Conservation (phyloP, 371 early-diverging fungal genomes). For the Saksenaea oblongispora region DNA sequence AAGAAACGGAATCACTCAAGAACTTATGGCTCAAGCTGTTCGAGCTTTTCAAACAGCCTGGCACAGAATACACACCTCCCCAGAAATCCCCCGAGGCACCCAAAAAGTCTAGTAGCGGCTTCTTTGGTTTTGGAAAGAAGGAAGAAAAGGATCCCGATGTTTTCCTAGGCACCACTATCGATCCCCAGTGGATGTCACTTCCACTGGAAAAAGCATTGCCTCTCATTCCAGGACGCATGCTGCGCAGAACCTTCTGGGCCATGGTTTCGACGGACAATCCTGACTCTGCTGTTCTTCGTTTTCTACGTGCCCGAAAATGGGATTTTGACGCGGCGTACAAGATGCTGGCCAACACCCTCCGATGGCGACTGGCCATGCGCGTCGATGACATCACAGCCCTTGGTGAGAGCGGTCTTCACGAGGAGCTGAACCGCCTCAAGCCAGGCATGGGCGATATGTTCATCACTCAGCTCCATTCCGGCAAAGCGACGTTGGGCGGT, state of each 20-base stretch:
- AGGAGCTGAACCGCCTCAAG: constrained; percentile 42
- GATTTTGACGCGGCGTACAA: constrained; percentile 58
- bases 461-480: constrained; percentile 40
- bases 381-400: constrained; percentile 49
- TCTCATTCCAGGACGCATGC: constrained; percentile 34
- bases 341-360: constrained; percentile 59
- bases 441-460: constrained; percentile 41
- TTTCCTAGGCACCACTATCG: constrained; percentile 52
- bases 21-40: constrained; percentile 58
- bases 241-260: constrained; percentile 53
- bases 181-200: constrained; percentile 37
- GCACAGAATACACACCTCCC: constrained; percentile 15
- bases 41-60: constrained; percentile 45
- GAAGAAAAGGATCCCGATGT: constrained; percentile 26
- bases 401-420: constrained; percentile 46
- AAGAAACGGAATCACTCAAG: constrained; percentile 52
- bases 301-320: constrained; percentile 76
- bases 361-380: constrained; percentile 61
- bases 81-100: constrained; percentile 20
- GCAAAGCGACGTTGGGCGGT: constrained; percentile 53
- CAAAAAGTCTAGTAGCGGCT: constrained; percentile 17
- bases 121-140: constrained; percentile 37
- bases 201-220: constrained; percentile 45
- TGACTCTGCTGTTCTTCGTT: constrained; percentile 63
- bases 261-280: constrained; percentile 62